These are phyloP conservation scores for Sclerotiophoma versabilis DNA, from an alignment of 2,329 filamentous ascomycete genomes.

Conservation along the genomic window DNA sequence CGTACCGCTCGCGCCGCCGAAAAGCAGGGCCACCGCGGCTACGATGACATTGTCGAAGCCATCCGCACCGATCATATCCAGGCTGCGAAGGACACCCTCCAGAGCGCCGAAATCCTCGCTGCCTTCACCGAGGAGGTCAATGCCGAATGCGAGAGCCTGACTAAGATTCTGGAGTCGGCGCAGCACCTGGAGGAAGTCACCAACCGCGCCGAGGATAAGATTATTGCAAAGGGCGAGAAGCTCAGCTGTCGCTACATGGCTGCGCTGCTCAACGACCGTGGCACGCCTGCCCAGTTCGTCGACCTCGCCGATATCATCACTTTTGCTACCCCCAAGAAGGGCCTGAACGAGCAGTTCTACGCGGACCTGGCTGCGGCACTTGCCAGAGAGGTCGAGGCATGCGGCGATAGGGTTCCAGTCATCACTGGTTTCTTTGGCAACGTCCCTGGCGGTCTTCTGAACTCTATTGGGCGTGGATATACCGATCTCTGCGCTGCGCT, in stretches of 20 bases:
- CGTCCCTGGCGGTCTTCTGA: conserved; percentile 87
- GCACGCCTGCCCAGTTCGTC: conserved; percentile 86
- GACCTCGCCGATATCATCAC: conserved; percentile 85
- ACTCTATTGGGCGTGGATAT: conserved; percentile 92
- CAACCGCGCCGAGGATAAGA: conserved; percentile 66
- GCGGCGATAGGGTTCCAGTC: conserved; percentile 56
- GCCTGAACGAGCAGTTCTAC: conserved; percentile 57
- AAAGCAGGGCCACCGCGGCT: conserved; percentile 57
- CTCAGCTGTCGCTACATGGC: conserved; percentile 93
- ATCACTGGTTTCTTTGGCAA: conserved; percentile 93
- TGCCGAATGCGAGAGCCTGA: conserved; percentile 79
- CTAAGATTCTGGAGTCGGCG: conserved; percentile 74
- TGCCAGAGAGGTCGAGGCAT: conserved; percentile 52
- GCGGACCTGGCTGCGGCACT: conserved; percentile 51
- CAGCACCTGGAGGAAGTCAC: conserved; percentile 63
- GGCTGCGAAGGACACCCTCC: conserved; percentile 66
- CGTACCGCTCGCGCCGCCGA: conserved; percentile 57
- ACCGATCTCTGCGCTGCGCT: conserved; percentile 95
- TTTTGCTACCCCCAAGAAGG: conserved; percentile 56
- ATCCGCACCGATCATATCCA: conserved; percentile 83
- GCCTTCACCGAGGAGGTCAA: conserved; percentile 72
- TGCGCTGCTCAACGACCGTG: conserved; percentile 78
- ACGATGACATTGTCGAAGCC: conserved; percentile 76
- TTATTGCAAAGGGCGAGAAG: conserved; percentile 95
- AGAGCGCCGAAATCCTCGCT: conserved; percentile 52